Percentiles rank a stretch among this genome's conserved stretches.
These are phyloP conservation scores for Aspergillus heteromorphus DNA, from an alignment of 495 filamentous ascomycete genomes.

Conservation along the genomic window DNA sequence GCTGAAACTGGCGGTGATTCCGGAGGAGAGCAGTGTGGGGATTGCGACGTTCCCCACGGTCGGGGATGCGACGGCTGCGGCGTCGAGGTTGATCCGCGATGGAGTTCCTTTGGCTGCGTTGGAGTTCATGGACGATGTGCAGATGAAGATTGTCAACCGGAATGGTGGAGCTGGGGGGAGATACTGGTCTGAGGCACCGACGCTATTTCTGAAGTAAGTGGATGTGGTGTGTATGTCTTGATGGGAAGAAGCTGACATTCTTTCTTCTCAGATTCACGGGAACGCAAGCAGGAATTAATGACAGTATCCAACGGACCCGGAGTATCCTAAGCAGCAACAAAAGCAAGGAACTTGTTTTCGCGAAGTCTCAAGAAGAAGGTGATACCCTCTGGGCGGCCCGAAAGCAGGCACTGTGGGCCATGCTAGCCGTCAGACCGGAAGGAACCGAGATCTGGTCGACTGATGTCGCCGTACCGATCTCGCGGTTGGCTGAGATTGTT, in stretches of 20 bases:
- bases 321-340: conserved; percentile 54
- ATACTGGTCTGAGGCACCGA: conserved; percentile 69
- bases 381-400: conserved; percentile 76
- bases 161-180: conserved; percentile 64
- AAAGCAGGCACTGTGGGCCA: conserved; percentile 73
- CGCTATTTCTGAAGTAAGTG: conserved; percentile 81
- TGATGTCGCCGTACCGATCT: conserved; percentile 83
- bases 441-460: conserved; percentile 62
- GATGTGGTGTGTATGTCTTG: background rate
- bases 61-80: conserved; percentile 67
- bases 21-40: conserved; percentile 64
- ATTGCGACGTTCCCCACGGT: conserved; percentile 70
- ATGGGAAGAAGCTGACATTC: background rate
- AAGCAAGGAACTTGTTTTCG: conserved; percentile 70
- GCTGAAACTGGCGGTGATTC: conserved; percentile 71
- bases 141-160: conserved; percentile 79
- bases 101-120: conserved; percentile 76
- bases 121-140: conserved; percentile 80
- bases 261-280: conserved; percentile 58
- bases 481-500: conserved; percentile 74
- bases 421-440: conserved; percentile 38
- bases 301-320: conserved; percentile 68
- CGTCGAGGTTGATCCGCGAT: conserved; percentile 63
- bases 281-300: conserved; percentile 62
- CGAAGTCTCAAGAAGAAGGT: conserved; percentile 56